Conservation (phyloP, 1,139 yeast species). For the Diutina ranongensis region DNA sequence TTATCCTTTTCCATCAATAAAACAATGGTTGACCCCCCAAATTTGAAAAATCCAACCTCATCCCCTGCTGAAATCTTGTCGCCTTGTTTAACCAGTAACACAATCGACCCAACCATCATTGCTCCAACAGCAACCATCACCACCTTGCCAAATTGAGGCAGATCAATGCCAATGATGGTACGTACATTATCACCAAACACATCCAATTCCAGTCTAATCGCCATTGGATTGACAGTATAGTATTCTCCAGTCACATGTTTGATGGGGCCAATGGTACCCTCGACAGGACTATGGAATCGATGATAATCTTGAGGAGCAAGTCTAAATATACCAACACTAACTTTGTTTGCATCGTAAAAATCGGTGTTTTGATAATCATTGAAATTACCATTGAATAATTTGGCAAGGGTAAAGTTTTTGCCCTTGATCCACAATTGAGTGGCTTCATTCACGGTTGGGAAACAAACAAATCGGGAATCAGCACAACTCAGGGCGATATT, state of each 20-base stretch:
- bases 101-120: slow-evolving; percentile 95
- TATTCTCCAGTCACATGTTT: slow-evolving; percentile 75
- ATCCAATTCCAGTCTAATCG: slow-evolving; percentile 75
- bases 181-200: slow-evolving; percentile 91
- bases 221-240: slow-evolving; percentile 97
- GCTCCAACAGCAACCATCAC: slow-evolving; percentile 86
- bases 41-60: slow-evolving; percentile 88
- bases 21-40: slow-evolving; percentile 87
- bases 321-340: slow-evolving; percentile 69
- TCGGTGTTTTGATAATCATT: slow-evolving; percentile 35
- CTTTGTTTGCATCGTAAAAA: slow-evolving; percentile 25
- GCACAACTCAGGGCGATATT: slow-evolving; percentile 68
- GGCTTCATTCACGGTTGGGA: slow-evolving; percentile 49
- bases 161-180: slow-evolving; percentile 62
- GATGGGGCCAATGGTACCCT: slow-evolving; percentile 59
- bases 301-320: slow-evolving; percentile 97
- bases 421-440: slow-evolving; percentile 89
- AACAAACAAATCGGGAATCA: slow-evolving; percentile 76
- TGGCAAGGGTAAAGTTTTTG: slow-evolving; percentile 53
- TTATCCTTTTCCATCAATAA: slow-evolving; percentile 31
- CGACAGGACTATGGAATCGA: slow-evolving; percentile 82
- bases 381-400: slow-evolving; percentile 51
- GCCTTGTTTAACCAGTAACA: slow-evolving; percentile 57
- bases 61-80: slow-evolving; percentile 54
- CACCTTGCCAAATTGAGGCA: slow-evolving; percentile 65